Evolutionary conservation across 352 stramenopile species (phyloP).

Genomic region (Phytophthora ramorum): DNA sequence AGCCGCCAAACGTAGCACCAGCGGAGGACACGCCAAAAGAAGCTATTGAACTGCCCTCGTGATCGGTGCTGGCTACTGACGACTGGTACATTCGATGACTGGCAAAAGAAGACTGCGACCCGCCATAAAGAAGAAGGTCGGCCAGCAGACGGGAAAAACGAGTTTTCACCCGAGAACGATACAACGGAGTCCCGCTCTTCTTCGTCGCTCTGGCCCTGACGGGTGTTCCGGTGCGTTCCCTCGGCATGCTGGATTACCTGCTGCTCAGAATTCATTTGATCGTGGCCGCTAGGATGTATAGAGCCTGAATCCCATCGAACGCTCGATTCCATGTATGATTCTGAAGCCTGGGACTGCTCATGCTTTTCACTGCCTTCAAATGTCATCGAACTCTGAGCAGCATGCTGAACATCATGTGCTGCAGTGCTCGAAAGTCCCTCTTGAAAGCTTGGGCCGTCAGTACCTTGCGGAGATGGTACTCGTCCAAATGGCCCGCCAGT

Average conservation of each 20-base stretch:
- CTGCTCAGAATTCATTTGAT: constrained; percentile 9
- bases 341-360: constrained; percentile 8
- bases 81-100: constrained; percentile 51
- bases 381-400: constrained; percentile 5
- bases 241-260: constrained; percentile 7
- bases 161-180: constrained; percentile 44
- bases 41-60: constrained; percentile 60
- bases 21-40: constrained; percentile 80
- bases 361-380: constrained; percentile 13
- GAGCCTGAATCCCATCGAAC: constrained; percentile 28
- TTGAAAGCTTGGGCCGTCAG: constrained; percentile 14
- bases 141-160: constrained; percentile 39
- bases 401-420: constrained; percentile 8
- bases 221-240: constrained; percentile 19
- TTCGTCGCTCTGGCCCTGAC: constrained; percentile 37
- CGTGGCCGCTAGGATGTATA: constrained; percentile 11
- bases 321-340: constrained; percentile 30
- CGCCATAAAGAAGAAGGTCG: constrained; percentile 44
- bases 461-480: constrained; percentile 29
- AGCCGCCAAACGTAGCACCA: constrained; percentile 80
- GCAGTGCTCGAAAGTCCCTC: constrained; percentile 17
- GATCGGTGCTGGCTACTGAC: constrained; percentile 45
- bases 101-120: constrained; percentile 52
- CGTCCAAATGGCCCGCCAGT: constrained; percentile 39
- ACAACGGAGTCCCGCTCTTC: constrained; percentile 49